Evolutionary conservation across 768 basidiomycete species (phyloP), one percentile per base, ranked within the genome.

Genomic region (Hygrophorus pudorinus): DNA sequence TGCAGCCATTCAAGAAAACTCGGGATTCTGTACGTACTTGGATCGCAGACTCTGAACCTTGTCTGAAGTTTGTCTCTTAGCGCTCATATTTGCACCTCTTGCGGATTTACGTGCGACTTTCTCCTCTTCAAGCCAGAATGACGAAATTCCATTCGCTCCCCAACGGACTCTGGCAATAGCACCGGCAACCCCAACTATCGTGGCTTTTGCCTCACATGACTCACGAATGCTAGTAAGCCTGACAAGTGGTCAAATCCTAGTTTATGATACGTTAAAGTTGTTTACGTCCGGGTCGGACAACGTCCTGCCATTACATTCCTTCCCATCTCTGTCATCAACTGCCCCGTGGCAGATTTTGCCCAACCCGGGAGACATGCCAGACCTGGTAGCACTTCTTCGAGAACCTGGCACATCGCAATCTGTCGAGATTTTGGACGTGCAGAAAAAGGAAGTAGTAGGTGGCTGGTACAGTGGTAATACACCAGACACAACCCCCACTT

Each of bases 341-440:
- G 55, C 71, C 5, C 57, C 77, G 42, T 62, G 73, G 6, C 76
- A 81, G 52, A 70, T 86, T 35, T 54, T 70, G 2, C 70, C 81
- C 0, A 86, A 86, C 59, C 83, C 85, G 1, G 78, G 77, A 0
- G 58, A 57, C 37, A 43, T 43, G 41, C 27, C 41, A 11, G 27
- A 41, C 20, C 55, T 79, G 2, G 64, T 85, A 1, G 85, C 81
- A 6, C 65, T 82, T 20, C 64, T 85, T 31, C 61, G 3, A 11
- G 33, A 28, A 30, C 31, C 39, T 6, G 46, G 30, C 10, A 29
- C 31, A 5, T n/a, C 41, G 12, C 31, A 38, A 30, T 12, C 42
- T n/a, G 79, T 84, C 6, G 72, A 81, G 24, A 54, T 88, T 38
- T 54, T 82, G 13, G 78, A 85, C 56, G 65, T 72, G 14, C 69